Base-by-base conservation (phyloP, 2,329 filamentous ascomycete genomes). In the Fusarium nanum region DNA sequence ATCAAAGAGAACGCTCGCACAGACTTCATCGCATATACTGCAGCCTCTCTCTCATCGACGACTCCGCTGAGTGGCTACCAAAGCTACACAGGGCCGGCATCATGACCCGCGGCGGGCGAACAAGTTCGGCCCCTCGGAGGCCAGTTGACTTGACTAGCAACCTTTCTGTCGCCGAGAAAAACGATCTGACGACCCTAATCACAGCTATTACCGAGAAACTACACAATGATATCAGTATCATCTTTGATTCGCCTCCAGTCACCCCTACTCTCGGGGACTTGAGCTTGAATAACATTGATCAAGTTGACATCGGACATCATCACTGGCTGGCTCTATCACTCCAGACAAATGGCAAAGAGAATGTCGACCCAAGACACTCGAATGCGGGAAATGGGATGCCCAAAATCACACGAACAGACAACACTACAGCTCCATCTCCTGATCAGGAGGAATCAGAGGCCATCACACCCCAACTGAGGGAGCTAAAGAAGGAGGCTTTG, bases 401-500 rank as follows among this genome's bases (percentile, higher is more conserved):
- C 16, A 53, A 63, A 46, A 49, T 55, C 7, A 64, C 73, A 46
- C 7, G n/a, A 20, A 22, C 74, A 72, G 45, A 28, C 74, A 12
- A 76, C 30, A 78, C 77, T 42, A 67, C 75, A 30, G 73, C 77
- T 45, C 64, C 76, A n/a, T 73, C 75, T 25, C 67, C 75, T 25
- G 73, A 78, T 20, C 78, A 80, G 37, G 75, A 79, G 37, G 77
- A 78, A 45, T 66, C 78, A 18, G 76, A 78, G 40, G 69, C 77
- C 23, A 81, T 83, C 58, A 81, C 79, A 34, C 79, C 82, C 7
- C 80, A 84, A 60, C 84, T 91, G 66, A 81, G 85, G 60, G 90
- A 93, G 73, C 80, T 94, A 73, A 94, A 90, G 81, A 89, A 87
- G 67, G 89, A 91, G 56, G 86, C 90, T 3, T 77, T 97, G 7